phyloP scores from a whole-genome alignment of 1,284 basidiomycete species.

The Tetrapyrgos nigripes region DNA sequence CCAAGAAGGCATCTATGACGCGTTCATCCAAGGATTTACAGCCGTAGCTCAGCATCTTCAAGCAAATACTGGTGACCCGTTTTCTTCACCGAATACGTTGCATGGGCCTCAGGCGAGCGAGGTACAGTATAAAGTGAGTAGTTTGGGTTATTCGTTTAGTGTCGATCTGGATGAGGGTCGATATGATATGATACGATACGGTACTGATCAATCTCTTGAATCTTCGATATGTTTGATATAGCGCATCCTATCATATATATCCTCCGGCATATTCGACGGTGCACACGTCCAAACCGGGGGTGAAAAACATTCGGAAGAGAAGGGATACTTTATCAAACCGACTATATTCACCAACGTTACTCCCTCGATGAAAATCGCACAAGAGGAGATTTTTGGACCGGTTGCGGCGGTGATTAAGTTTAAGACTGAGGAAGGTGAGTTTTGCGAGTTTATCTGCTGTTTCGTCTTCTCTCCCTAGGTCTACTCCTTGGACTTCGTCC shows the following conservation, averaged over 20 bases:
- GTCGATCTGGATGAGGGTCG: too few relatives aligned
- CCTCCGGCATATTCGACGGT: constrained; percentile 84
- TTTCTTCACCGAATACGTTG: constrained; percentile 73
- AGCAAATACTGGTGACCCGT: constrained; percentile 78
- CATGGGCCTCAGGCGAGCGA: constrained; percentile 90
- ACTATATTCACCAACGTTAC: constrained; percentile 86
- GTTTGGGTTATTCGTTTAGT: neutral
- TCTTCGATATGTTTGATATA: constrained; percentile 23
- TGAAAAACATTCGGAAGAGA: constrained; percentile 65
- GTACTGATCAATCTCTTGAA: too few relatives aligned
- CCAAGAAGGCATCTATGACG: constrained; percentile 82
- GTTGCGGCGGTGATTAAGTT: constrained; percentile 81
- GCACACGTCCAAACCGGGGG: constrained; percentile 85
- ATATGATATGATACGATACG: too few relatives aligned
- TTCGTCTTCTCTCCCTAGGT: too few relatives aligned
- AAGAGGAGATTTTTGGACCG: constrained; percentile 93
- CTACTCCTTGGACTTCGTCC: too few relatives aligned
- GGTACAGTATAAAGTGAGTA: constrained; percentile 64
- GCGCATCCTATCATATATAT: constrained; percentile 87
- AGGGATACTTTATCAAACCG: constrained; percentile 79
- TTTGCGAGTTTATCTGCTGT: too few relatives aligned
- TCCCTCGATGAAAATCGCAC: constrained; percentile 84
- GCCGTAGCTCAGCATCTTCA: constrained; percentile 61
- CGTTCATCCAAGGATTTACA: constrained; percentile 69
- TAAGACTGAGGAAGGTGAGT: constrained; percentile 59